Conservation (phyloP, 305 asterid genomes). For the Fraxinus platypoda region DNA sequence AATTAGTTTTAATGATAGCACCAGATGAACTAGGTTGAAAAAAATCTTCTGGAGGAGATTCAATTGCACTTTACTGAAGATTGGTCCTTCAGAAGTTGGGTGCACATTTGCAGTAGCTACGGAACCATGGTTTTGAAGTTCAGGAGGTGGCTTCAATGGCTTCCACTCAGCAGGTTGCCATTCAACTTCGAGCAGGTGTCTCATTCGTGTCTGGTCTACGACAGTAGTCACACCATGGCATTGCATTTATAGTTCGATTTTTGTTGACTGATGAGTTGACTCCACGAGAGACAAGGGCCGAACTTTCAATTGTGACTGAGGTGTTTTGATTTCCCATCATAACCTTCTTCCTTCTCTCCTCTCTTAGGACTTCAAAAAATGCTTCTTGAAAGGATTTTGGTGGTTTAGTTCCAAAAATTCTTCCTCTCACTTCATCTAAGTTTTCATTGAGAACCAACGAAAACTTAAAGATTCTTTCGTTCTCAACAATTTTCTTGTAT, state of each 20-base stretch:
- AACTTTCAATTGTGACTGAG: background rate
- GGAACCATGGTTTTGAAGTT: background rate
- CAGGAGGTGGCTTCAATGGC: background rate
- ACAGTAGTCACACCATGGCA: background rate
- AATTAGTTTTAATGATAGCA: background rate
- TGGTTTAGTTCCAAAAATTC: background rate
- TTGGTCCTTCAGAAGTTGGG: background rate
- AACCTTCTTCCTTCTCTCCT: background rate
- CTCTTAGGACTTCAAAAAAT: background rate
- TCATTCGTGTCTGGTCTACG: background rate
- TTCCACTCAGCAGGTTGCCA: background rate
- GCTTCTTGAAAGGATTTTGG: background rate
- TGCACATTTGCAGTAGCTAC: background rate
- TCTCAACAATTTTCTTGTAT: background rate
- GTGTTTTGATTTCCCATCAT: background rate
- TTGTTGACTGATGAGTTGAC: background rate
- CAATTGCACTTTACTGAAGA: background rate
- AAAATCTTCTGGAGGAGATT: background rate
- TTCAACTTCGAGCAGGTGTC: background rate
- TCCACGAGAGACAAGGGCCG: background rate
- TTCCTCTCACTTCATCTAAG: background rate
- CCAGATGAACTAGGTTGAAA: background rate
- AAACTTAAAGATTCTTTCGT: too few relatives aligned
- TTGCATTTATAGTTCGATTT: background rate
- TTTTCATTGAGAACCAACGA: background rate